Conservation (phyloP, 2,329 filamentous ascomycete species). For the Thermothelomyces thermophilus region DNA sequence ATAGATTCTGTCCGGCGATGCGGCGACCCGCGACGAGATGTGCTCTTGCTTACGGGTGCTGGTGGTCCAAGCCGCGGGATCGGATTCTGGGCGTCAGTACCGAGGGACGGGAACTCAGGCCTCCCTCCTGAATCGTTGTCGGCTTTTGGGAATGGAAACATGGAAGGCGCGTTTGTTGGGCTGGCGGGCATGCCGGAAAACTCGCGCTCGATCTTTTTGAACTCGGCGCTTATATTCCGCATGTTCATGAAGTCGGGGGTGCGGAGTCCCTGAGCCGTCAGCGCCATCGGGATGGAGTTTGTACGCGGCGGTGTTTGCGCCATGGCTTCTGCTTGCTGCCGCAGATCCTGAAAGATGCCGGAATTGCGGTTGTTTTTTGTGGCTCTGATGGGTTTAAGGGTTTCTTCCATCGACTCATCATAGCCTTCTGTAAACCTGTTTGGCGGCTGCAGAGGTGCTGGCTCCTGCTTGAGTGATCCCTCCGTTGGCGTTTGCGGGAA, state of each 20-base stretch:
- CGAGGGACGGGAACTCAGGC: slow-evolving; percentile 33
- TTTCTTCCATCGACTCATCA: slow-evolving; percentile 61
- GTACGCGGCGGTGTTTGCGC: slow-evolving; percentile 51
- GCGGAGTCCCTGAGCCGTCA: slow-evolving; percentile 47
- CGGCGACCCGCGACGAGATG: slow-evolving; percentile 29
- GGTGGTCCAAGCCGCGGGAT: slow-evolving; percentile 17
- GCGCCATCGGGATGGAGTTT: slow-evolving; percentile 37
- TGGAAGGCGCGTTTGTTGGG: slow-evolving; percentile 40
- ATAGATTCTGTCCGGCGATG: slow-evolving; percentile 55
- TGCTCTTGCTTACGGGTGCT: slow-evolving; percentile 10
- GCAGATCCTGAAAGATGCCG: slow-evolving; percentile 53
- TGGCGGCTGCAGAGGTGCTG: slow-evolving; percentile 27
- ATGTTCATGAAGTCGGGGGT: slow-evolving; percentile 50
- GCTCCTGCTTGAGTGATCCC: slow-evolving; percentile 47
- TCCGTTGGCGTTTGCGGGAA: slow-evolving; percentile 62
- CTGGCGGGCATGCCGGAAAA: slow-evolving; percentile 31
- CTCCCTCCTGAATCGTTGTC: slow-evolving; percentile 37
- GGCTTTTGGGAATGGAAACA: slow-evolving; percentile 40
- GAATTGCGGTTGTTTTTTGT: slow-evolving; percentile 37
- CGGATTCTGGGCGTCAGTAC: slow-evolving; percentile 21
- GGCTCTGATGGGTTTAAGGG: slow-evolving; percentile 48
- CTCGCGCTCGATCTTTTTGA: slow-evolving; percentile 31
- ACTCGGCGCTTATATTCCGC: slow-evolving; percentile 29
- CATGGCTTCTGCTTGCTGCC: slow-evolving; percentile 47
- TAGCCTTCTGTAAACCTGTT: slow-evolving; percentile 54